These are phyloP conservation scores for Dorcoceras hygrometricum DNA, from an alignment of 257 asterid genomes.

Conservation along the genomic window DNA sequence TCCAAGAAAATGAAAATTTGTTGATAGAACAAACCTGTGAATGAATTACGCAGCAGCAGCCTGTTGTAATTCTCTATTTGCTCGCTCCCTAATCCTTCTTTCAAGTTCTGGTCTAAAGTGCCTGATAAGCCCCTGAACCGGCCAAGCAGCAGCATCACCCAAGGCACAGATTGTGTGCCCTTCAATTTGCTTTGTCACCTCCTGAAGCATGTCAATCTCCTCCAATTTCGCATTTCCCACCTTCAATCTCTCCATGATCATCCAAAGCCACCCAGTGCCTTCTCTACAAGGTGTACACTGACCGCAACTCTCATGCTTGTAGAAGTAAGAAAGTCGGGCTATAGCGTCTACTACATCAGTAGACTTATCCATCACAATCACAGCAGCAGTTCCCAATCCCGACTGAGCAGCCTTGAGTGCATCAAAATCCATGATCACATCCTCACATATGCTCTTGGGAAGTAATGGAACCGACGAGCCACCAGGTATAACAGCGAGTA, in stretches of 20 bases:
- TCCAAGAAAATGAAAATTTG: neutral
- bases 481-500: slow-evolving; percentile 94
- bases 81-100: slow-evolving; percentile 86
- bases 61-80: slow-evolving; percentile 78
- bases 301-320: slow-evolving; percentile 98
- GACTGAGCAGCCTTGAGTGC: slow-evolving; percentile 98
- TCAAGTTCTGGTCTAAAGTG: slow-evolving; percentile 97
- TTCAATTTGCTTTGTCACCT: slow-evolving; percentile 98
- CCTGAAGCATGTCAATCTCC: slow-evolving; percentile 98
- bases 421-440: slow-evolving; percentile 96
- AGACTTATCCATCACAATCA: slow-evolving; percentile 96
- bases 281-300: slow-evolving; percentile 99
- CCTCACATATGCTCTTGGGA: slow-evolving; percentile 80
- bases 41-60: slow-evolving; percentile 73
- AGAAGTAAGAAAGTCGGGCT: slow-evolving; percentile 91
- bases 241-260: slow-evolving; percentile 97
- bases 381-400: slow-evolving; percentile 98
- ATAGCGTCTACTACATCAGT: slow-evolving; percentile 96
- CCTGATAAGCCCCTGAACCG: slow-evolving; percentile 98
- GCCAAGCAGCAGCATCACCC: slow-evolving; percentile 99
- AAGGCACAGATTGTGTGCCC: slow-evolving; percentile 99
- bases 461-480: slow-evolving; percentile 94
- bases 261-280: slow-evolving; percentile 99
- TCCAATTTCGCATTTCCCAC: slow-evolving; percentile 96
- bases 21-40: slow-evolving; percentile 37